Evolutionary conservation across 495 filamentous ascomycete genomes (phyloP), one percentile per base, ranked within the genome.

Genomic region (Acidiella bohemica): DNA sequence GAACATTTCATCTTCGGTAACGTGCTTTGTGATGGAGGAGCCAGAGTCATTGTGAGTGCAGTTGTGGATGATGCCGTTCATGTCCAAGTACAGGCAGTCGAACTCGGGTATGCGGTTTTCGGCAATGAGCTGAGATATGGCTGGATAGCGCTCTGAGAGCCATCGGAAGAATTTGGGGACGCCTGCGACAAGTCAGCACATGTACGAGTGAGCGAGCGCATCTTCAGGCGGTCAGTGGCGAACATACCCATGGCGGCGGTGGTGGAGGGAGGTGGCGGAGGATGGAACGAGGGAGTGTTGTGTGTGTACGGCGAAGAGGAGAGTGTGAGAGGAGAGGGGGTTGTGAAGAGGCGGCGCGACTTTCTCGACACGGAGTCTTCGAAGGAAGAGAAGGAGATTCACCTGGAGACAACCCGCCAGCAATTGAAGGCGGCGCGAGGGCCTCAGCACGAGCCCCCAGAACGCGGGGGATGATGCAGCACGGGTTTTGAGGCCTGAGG

Each of bases 11-110:
- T 96, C 92, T 57, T 99, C 92, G 32, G 78, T 84, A 69, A 99
- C 80, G 35, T 88, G 85, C 55, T 87, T 88, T 0, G 81, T 87
- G 2, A 87, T 75, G 45, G 85, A 85, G 1, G 32, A 27, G 51
- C 84, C 82, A 8, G 81, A 79, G 54, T 99, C 90, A 41, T 82
- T 94, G 65, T 99, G 92, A 39, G 92, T 96, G 58, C 92, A 99
- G 58, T 99, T 99, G 59, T 99, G 92, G 52, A 99, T 96, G 58
- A 99, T 99, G 45, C 90, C 92, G 59, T 99, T 96, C 92, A 96
- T 95, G 53, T 97, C 90, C 50, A 94, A 71, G 61, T 97, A 99
- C 42, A 99, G 74, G 59, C 83, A 90, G 62, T 99, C 92, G 61
- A 99, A 99, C 59, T 99, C 92, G 23, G 92, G 92, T 60, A 99